Conservation (phyloP, 306 rosid genomes). For the Leucaena leucocephala region DNA sequence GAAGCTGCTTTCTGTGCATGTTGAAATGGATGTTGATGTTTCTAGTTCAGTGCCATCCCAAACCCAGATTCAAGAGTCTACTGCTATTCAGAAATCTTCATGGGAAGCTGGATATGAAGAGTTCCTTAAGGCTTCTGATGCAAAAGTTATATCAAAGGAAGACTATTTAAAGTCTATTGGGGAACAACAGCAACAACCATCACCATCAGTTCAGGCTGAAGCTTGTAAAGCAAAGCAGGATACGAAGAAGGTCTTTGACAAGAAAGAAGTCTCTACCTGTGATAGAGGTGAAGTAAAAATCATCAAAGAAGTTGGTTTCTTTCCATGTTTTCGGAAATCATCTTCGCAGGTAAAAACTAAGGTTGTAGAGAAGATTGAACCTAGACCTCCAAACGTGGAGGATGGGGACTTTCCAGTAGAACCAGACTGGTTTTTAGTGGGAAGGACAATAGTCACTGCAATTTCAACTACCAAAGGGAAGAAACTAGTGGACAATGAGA, state of each 20-base stretch:
- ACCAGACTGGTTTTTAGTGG: conserved; percentile 66
- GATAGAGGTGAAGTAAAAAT: conserved; percentile 2
- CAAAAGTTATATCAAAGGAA: conserved; percentile 38
- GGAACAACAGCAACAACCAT: not conserved
- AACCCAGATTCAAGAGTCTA: not conserved
- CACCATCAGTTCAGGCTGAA: not conserved
- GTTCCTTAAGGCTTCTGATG: conserved; percentile 37
- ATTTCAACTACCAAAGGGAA: conserved; percentile 70
- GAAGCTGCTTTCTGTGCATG: not conserved
- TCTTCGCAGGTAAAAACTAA: conserved; percentile 21
- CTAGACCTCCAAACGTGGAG: conserved; percentile 47
- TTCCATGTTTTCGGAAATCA: not conserved
- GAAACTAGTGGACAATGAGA: conserved; percentile 75
- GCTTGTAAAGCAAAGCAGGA: not conserved
- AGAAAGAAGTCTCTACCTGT: conserved; percentile 15
- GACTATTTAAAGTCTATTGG: conserved; percentile 33
- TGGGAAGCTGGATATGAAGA: conserved; percentile 21
- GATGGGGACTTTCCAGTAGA: conserved; percentile 74
- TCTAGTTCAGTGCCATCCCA: not conserved
- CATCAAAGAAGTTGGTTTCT: not conserved
- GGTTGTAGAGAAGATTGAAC: conserved; percentile 22
- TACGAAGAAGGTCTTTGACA: not conserved
- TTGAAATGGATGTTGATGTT: not conserved
- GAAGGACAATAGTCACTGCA: conserved; percentile 60
- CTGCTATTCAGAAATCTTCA: not conserved